These are phyloP conservation scores for Exophiala phaeomuriformis DNA, from an alignment of 2,329 filamentous ascomycete species.

Conservation along the genomic window DNA sequence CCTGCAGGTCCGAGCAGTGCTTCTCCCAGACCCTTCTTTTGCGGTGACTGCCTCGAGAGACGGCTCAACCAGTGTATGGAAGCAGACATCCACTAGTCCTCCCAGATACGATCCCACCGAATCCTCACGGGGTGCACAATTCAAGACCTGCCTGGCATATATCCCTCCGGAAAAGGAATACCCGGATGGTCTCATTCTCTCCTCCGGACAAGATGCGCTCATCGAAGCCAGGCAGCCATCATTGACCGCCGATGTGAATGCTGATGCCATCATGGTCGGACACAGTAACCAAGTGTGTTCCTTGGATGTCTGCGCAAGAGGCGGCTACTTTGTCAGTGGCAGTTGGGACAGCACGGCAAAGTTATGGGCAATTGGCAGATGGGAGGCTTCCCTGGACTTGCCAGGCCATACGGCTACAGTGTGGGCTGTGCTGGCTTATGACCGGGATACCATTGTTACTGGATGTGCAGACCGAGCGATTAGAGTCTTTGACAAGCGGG, in stretches of 20 bases:
- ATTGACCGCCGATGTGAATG: slow-evolving; percentile 62
- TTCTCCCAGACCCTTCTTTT: slow-evolving; percentile 64
- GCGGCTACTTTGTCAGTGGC: slow-evolving; percentile 73
- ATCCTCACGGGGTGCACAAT: slow-evolving; percentile 70
- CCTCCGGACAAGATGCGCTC: slow-evolving; percentile 83
- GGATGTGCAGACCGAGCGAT: slow-evolving; percentile 86
- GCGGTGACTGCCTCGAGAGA: slow-evolving; percentile 86
- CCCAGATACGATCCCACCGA: slow-evolving; percentile 71
- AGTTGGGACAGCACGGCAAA: slow-evolving; percentile 88
- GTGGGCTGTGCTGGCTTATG: slow-evolving; percentile 83
- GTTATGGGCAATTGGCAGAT: slow-evolving; percentile 77
- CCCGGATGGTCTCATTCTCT: slow-evolving; percentile 74
- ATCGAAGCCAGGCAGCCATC: slow-evolving; percentile 78
- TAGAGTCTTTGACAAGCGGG: slow-evolving; percentile 65
- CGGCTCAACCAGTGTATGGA: slow-evolving; percentile 83
- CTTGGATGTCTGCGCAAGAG: slow-evolving; percentile 67
- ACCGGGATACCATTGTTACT: slow-evolving; percentile 73
- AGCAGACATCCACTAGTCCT: slow-evolving; percentile 56
- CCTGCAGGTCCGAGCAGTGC: slow-evolving; percentile 72
- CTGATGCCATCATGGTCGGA: slow-evolving; percentile 77
- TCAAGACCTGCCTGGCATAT: slow-evolving; percentile 79
- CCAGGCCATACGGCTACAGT: slow-evolving; percentile 73
- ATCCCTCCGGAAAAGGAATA: slow-evolving; percentile 60
- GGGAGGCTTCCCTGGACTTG: slow-evolving; percentile 68
- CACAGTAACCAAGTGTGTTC: slow-evolving; percentile 84